These are phyloP conservation scores for Sungouiozyma ichnusensis DNA, from an alignment of 805 yeast species.

Conservation along the genomic window DNA sequence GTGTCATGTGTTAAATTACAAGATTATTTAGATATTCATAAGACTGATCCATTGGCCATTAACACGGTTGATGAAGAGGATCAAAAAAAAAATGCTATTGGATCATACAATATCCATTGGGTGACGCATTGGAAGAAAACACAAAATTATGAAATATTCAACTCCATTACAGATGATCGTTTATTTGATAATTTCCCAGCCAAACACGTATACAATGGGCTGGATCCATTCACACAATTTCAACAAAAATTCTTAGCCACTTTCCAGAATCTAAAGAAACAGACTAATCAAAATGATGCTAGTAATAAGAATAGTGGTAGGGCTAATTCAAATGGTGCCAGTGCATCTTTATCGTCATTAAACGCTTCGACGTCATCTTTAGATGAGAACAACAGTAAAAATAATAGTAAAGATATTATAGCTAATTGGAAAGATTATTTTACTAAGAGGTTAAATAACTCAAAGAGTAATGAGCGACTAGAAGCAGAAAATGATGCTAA, in stretches of 20 bases:
- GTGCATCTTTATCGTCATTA: not conserved
- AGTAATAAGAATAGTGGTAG: not conserved
- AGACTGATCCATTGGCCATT: constrained; percentile 29
- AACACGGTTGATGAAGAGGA: constrained; percentile 23
- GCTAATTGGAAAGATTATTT: constrained; percentile 23
- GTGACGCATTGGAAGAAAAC: constrained; percentile 45
- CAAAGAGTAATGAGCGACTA: constrained; percentile 2
- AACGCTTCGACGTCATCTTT: constrained; percentile 1
- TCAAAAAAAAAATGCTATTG: constrained; percentile 28
- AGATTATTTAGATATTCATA: constrained; percentile 37
- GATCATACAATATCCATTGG: constrained; percentile 37
- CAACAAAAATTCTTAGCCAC: constrained; percentile 26
- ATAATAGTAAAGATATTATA: constrained; percentile 11
- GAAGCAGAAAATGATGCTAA: not conserved
- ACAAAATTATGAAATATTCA: constrained; percentile 44
- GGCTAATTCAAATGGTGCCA: not conserved
- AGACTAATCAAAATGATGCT: constrained; percentile 3
- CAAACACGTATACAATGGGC: constrained; percentile 27
- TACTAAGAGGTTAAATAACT: constrained; percentile 12
- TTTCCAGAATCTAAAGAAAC: constrained; percentile 24
- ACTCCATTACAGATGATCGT: constrained; percentile 53
- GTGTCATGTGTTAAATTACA: constrained; percentile 62
- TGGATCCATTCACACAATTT: constrained; percentile 20
- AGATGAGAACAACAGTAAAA: constrained; percentile 1
- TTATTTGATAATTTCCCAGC: constrained; percentile 53